These are phyloP conservation scores for Eimeria falciformis DNA, from an alignment of 169 alveolate species.

Conservation along the genomic window DNA sequence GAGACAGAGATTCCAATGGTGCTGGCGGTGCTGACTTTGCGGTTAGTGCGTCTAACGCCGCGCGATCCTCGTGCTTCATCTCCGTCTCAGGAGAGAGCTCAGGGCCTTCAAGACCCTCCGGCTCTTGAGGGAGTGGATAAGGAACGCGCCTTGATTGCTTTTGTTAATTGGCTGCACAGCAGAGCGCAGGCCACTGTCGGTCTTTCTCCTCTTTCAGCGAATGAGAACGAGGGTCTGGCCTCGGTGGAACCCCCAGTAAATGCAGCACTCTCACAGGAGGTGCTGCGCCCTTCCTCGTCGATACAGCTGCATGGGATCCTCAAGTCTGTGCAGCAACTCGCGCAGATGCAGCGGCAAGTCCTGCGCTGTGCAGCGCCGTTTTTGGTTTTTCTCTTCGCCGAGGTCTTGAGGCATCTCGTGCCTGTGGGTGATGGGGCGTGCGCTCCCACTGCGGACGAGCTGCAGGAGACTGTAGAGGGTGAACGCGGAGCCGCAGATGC, in stretches of 20 bases:
- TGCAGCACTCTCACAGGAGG: conserved; percentile 5
- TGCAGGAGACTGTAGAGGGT: neutral
- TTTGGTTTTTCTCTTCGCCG: conserved; percentile 49
- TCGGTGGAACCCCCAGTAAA: conserved; percentile 8
- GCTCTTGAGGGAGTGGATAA: conserved; percentile 61
- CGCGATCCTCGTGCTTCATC: neutral
- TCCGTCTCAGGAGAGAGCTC: neutral
- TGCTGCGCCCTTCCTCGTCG: conserved; percentile 38
- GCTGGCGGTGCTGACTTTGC: conserved; percentile 49
- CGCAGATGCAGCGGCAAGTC: conserved; percentile 56
- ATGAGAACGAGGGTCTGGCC: neutral
- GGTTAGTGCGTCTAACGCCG: conserved; percentile 38
- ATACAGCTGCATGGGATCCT: conserved; percentile 68
- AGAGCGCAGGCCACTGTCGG: conserved; percentile 12
- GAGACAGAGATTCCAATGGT: conserved; percentile 56
- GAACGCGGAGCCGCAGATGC: neutral
- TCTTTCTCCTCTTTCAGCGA: neutral
- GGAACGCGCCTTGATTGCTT: conserved; percentile 36
- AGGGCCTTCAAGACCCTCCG: neutral
- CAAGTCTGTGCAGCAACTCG: conserved; percentile 73
- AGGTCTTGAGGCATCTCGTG: conserved; percentile 39
- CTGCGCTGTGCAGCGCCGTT: conserved; percentile 71
- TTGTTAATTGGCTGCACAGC: conserved; percentile 34
- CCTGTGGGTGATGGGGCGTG: neutral
- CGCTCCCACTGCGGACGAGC: neutral